A percentile compares a stretch with the other conserved stretches of the same genome.
phyloP scores from a whole-genome alignment of 768 basidiomycete genomes.

The Lentinula aciculospora region DNA sequence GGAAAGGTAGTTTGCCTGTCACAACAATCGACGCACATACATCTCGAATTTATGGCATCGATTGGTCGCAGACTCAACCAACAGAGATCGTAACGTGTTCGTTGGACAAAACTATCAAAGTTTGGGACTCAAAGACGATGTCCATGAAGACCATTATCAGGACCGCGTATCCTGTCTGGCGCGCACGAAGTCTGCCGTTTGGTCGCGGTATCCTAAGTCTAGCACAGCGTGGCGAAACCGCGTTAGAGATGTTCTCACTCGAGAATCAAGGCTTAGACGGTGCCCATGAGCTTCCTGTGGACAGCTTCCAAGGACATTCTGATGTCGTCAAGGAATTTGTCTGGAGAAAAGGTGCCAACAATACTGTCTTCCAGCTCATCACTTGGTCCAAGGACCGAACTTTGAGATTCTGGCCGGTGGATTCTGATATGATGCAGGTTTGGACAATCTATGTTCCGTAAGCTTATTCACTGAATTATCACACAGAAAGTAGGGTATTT shows the following conservation, averaged over 20 bases:
- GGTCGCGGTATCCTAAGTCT: slow-evolving; percentile 83
- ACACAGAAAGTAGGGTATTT: slow-evolving; percentile 46
- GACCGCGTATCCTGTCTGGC: slow-evolving; percentile 90
- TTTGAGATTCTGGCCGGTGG: slow-evolving; percentile 86
- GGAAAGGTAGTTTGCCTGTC: slow-evolving; percentile 89
- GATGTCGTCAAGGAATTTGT: slow-evolving; percentile 98
- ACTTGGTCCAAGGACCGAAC: slow-evolving; percentile 87
- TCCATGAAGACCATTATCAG: slow-evolving; percentile 38
- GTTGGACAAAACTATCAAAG: slow-evolving; percentile 88
- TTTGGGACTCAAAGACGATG: slow-evolving; percentile 56
- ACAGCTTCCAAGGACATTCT: slow-evolving; percentile 80
- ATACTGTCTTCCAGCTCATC: slow-evolving; percentile 52
- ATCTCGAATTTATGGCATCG: slow-evolving; percentile 96
- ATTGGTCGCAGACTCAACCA: slow-evolving; percentile 79
- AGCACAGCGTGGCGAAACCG: slow-evolving; percentile 82
- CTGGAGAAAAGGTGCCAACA: slow-evolving; percentile 67
- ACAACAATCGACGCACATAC: slow-evolving; percentile 72
- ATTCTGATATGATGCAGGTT: slow-evolving; percentile 64
- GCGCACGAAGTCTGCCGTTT: slow-evolving; percentile 89
- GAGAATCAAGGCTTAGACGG: slow-evolving; percentile 16
- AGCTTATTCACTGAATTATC: background rate
- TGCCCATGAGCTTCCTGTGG: slow-evolving; percentile 41
- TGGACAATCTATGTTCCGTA: background rate
- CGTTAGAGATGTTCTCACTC: slow-evolving; percentile 76
- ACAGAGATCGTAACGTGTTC: slow-evolving; percentile 92